Base-by-base conservation (phyloP, 108 stramenopile species). In the Skeletonema costatum region DNA sequence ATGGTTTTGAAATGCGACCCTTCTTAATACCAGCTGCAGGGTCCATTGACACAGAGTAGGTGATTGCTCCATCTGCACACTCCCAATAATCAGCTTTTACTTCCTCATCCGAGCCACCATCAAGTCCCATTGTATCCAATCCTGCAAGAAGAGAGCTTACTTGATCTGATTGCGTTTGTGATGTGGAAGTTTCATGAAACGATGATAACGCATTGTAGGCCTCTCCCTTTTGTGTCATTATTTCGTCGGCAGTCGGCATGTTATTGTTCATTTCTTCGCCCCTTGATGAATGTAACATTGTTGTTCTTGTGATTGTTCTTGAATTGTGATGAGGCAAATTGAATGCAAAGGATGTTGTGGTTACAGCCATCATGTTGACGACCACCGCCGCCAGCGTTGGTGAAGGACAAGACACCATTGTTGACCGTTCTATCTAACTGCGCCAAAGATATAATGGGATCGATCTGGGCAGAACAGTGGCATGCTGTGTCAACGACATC, bases 1-100 rank as follows among this genome's bases (percentile, higher is more conserved):
- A 94, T 14, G 84, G 72, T 50, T 78, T 81, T 5, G 89, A 89
- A 2, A 64, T 50, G 29, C 81, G 71, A 31, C 89, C 82, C 25
- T 72, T 67, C 21, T 88, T 80, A 42, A 92, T 74, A 1, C 93
- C 93, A 51, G 90, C 91, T 0, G 91, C 89, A 2, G 89, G 81
- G 70, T 91, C 91, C 48, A 84, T 78, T 7, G 89, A 78, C 2
- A 92, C 84, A 33, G 85, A 48, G 59, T 91, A 95, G 0, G 90
- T 88, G 42, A 64, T 87, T 2, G 90, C 89, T 5, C 70, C 80
- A 3, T 89, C 84, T 32, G 68, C 69, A 85, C 93, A 94, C 35
- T 62, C 56, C 83, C 83, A 79, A 39, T 71, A 70, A 6, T 75
- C 69, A 19, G 70, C 16, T 50, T 41, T 61, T 21, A 25, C 39